A percentile compares a stretch with the other conserved stretches of the same genome.
Conservation (phyloP, 1,284 basidiomycete species). For the Puccinia horiana region DNA sequence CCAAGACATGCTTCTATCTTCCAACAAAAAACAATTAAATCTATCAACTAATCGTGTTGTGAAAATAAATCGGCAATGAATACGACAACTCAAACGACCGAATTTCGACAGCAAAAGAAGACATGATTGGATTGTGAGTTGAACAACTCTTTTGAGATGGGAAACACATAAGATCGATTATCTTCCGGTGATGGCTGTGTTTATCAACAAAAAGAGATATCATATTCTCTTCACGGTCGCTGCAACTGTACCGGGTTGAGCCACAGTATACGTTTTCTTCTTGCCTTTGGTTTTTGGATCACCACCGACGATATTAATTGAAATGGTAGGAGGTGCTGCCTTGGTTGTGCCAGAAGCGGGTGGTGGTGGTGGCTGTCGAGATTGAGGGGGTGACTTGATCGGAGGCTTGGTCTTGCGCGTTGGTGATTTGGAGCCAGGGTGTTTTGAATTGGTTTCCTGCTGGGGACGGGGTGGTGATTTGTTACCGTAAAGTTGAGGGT, state of each 20-base stretch:
- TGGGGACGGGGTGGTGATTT: constrained; percentile 23
- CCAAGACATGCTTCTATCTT: too few relatives aligned
- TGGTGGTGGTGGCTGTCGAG: not conserved
- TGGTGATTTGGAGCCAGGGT: not conserved
- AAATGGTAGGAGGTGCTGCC: not conserved
- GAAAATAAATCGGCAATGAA: not conserved
- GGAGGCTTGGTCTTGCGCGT: not conserved
- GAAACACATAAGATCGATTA: too few relatives aligned
- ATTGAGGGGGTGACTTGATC: not conserved
- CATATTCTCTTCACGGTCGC: constrained; percentile 26
- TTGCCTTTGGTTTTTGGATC: constrained; percentile 20
- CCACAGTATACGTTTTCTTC: constrained; percentile 19
- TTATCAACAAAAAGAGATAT: not conserved
- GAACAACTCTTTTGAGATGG: not conserved
- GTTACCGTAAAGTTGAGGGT: not conserved
- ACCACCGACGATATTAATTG: constrained; percentile 21
- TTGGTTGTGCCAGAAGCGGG: not conserved
- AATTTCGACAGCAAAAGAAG: not conserved
- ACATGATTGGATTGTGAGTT: not conserved
- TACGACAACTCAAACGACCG: not conserved
- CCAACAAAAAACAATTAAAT: too few relatives aligned
- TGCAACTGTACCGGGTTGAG: constrained; percentile 14
- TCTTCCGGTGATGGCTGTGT: too few relatives aligned
- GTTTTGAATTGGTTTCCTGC: not conserved
- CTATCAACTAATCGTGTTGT: too few relatives aligned